Base-by-base conservation (phyloP, 495 filamentous ascomycete genomes). In the Rostrohypoxylon terebratum region DNA sequence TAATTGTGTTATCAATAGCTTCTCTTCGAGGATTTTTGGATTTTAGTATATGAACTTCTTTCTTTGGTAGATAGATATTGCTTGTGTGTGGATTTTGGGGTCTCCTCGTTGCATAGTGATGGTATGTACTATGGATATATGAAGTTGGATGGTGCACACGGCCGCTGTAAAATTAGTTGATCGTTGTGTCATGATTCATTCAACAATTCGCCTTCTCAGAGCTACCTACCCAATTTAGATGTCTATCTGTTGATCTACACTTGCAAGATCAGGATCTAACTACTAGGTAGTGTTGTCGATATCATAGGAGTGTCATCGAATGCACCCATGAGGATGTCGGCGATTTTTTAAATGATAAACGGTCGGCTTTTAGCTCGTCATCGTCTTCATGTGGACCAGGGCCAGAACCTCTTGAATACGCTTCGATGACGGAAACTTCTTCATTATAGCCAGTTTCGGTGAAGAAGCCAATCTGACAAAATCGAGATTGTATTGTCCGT, bases 351-450 rank as follows among this genome's bases (percentile, higher is more conserved):
- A 45, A 31, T 45, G 21, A 38, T 23, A 38, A 40, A 45, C 62
- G 16, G 21, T 58, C 47, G 45, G 44, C 33, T 47, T 16, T 11
- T 13, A 31, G 5, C 57, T 54, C 71, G 71, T 73, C 60, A 69
- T 62, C 2, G 20, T 25, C n/a, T 44, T 36, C 14, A 16, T 33
- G 69, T 66, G 48, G 61, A 13, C 40, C 9, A 47, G 13, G 13
- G 50, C 66, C 38, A 16, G 66, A 61, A 51, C 59, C 58, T 10
- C 31, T 73, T 54, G 40, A 68, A 68, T 60, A 69, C 65, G 71
- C 63, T 50, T 65, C 18, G 36, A 69, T 73, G 65, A 73, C 71
- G 60, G 31, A n/a, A 38, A 61, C 7, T 2, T 4, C n/a, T 28
- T 23, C n/a, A 6, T 18, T 42, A 7, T 53, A 21, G 11, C 21